These are phyloP conservation scores for Hysterium pulicare DNA, from an alignment of 2,329 filamentous ascomycete species.

Conservation along the genomic window DNA sequence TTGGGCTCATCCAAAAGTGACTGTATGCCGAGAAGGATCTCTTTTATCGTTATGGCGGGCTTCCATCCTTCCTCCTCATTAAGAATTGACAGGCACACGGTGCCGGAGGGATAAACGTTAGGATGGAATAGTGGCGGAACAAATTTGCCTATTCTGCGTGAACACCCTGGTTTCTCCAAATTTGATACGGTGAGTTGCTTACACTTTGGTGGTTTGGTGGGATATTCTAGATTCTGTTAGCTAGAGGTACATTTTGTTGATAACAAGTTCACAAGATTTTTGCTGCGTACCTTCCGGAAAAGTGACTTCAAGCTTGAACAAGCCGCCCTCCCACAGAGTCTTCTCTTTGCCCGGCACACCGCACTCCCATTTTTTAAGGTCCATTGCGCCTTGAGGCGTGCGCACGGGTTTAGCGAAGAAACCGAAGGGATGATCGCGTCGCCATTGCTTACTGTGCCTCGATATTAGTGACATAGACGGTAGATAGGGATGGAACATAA, in stretches of 20 bases:
- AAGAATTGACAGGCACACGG: conserved; percentile 92
- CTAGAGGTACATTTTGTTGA: neutral
- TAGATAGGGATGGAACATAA: neutral
- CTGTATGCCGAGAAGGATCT: conserved; percentile 94
- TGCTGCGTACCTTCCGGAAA: conserved; percentile 80
- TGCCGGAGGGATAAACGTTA: conserved; percentile 97
- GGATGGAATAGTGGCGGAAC: conserved; percentile 94
- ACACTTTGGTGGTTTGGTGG: conserved; percentile 99
- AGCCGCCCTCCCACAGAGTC: conserved; percentile 95
- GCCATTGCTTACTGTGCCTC: conserved; percentile 85
- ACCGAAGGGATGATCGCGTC: conserved; percentile 93
- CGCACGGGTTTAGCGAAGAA: conserved; percentile 91
- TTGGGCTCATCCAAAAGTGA: conserved; percentile 95
- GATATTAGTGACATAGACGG: conserved; percentile 14
- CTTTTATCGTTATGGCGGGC: conserved; percentile 96
- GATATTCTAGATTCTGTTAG: conserved; percentile 68
- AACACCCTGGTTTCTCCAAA: conserved; percentile 13
- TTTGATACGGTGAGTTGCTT: conserved; percentile 39
- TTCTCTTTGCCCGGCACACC: conserved; percentile 94
- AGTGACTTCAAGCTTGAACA: conserved; percentile 89
- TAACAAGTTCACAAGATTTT: too few relatives aligned
- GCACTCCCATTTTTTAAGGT: conserved; percentile 95
- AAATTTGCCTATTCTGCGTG: conserved; percentile 73
- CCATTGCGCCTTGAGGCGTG: conserved; percentile 74
- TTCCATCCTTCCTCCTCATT: conserved; percentile 99